phyloP scores from a whole-genome alignment of 2,329 filamentous ascomycete species.

The Westerdykella aurantiaca region DNA sequence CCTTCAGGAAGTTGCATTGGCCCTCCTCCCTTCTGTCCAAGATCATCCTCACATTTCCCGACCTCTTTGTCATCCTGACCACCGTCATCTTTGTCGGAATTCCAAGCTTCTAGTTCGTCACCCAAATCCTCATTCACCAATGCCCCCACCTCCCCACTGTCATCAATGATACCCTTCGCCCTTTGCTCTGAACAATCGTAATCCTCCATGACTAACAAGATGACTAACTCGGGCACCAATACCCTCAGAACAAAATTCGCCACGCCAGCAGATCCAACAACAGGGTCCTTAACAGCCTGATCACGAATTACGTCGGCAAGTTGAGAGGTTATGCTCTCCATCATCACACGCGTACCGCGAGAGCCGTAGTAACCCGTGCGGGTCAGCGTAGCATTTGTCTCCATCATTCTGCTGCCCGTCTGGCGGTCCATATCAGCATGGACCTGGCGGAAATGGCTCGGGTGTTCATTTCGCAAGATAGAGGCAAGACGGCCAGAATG shows the following conservation, averaged over 20 bases:
- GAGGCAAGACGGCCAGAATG: slow-evolving; percentile 53
- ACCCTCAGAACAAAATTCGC: slow-evolving; percentile 38
- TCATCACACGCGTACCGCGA: slow-evolving; percentile 66
- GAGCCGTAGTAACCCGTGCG: slow-evolving; percentile 77
- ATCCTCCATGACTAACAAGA: slow-evolving; percentile 55
- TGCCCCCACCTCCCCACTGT: slow-evolving; percentile 63
- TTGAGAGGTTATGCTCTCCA: slow-evolving; percentile 37
- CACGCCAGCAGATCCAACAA: slow-evolving; percentile 23
- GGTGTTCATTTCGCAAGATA: slow-evolving; percentile 52
- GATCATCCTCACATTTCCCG: too few species aligned
- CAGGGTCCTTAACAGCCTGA: slow-evolving; percentile 17
- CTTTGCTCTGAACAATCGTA: slow-evolving; percentile 45
- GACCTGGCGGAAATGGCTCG: slow-evolving; percentile 56
- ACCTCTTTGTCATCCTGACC: too few species aligned
- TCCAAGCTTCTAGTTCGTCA: too few species aligned
- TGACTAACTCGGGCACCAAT: slow-evolving; percentile 66
- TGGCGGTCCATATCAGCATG: slow-evolving; percentile 43
- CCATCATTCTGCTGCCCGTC: slow-evolving; percentile 32
- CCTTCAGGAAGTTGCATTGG: too few species aligned
- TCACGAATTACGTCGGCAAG: slow-evolving; percentile 24
- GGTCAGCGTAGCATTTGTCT: slow-evolving; percentile 29
- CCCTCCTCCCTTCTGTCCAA: too few species aligned
- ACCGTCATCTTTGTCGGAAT: too few species aligned
- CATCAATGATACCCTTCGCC: slow-evolving; percentile 54
- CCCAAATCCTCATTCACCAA: slow-evolving; percentile 52